phyloP scores from a whole-genome alignment of 2,329 filamentous ascomycete genomes.

The Rasamsonia emersonii region DNA sequence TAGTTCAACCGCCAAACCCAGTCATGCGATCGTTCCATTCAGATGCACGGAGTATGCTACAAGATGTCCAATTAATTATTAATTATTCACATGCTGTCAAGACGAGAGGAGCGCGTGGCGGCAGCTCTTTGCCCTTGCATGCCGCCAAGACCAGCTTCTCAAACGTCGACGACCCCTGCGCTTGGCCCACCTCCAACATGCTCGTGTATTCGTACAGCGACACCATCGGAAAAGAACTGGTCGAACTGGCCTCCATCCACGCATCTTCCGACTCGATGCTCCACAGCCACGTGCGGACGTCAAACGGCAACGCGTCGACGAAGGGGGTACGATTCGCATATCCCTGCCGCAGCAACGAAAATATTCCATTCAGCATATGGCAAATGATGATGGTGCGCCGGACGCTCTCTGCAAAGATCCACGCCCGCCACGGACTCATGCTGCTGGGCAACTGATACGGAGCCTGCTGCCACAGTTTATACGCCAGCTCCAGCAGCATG shows the following conservation, averaged over 20 bases:
- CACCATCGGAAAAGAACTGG: slow-evolving; percentile 12
- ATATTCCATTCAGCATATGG: slow-evolving; percentile 22
- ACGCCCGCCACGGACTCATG: slow-evolving; percentile 18
- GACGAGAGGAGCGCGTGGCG: no score
- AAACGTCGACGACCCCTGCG: slow-evolving; percentile 14
- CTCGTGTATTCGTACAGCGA: slow-evolving; percentile 19
- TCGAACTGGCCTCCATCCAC: slow-evolving; percentile 4
- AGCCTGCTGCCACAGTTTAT: slow-evolving; percentile 17
- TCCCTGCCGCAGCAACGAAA: slow-evolving; percentile 18
- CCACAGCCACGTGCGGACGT: slow-evolving; percentile 19
- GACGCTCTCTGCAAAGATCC: slow-evolving; percentile 24
- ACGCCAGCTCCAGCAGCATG: slow-evolving; percentile 13
- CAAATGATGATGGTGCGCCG: slow-evolving; percentile 24
- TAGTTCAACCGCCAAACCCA: no score
- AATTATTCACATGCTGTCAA: no score
- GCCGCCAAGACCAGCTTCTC: slow-evolving; percentile 17
- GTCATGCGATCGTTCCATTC: no score
- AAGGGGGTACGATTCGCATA: slow-evolving; percentile 21
- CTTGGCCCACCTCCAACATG: slow-evolving; percentile 14
- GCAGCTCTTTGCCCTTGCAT: slow-evolving; percentile 14
- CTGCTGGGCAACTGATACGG: slow-evolving; percentile 16
- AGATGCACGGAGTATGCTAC: no score
- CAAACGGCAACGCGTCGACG: slow-evolving; percentile 21
- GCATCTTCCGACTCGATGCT: slow-evolving; percentile 10
- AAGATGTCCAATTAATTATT: no score